Evolutionary conservation across 2,329 filamentous ascomycete genomes (phyloP), one percentile per base, ranked within the genome.

Genomic region (Alternaria incomplexa): DNA sequence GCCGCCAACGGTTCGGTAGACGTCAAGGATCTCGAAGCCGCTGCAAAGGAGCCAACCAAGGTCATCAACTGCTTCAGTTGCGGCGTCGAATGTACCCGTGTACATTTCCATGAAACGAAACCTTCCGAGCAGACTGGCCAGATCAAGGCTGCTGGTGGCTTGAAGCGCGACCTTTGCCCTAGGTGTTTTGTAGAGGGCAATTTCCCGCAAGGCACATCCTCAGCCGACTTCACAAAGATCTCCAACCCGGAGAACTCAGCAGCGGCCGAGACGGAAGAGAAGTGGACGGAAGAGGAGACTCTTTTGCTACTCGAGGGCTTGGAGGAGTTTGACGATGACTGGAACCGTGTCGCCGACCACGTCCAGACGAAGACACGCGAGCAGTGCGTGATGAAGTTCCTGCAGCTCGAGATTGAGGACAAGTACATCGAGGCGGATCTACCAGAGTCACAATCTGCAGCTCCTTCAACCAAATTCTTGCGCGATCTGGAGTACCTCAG

Each of bases 361-460:
- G 96, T 99, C 46, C 92, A 92, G 52, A 96, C 93, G 3, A 90
- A 95, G 63, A 97, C 93, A 2, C 88, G 93, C 56, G 96, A 99
- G 80, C 95, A 99, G 82, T 99, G 96, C 79, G 95, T 98, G 15
- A 86, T 98, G 72, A 96, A 97, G 78, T 99, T 99, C 83, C 81
- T 99, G 67, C 93, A 97, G 77, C 85, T 99, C 36, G 95, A 97
- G 71, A 99, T 99, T 65, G 96, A 98, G 79, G 95, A 97, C 83
- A 96, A 97, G 79, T 99, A 97, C 76, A 85, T 97, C 10, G 94
- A 98, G 73, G 89, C 93, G 8, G 90, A 95, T 73, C 87, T 89
- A 8, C 83, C 92, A 58, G 69, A 74, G 44, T 63, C 69, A 30
- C 72, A 74, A 28, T 63, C 72, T 5, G 70, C 64, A 84, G 88